Base-by-base conservation (phyloP, 768 basidiomycete species). In the Galerina sulciceps region DNA sequence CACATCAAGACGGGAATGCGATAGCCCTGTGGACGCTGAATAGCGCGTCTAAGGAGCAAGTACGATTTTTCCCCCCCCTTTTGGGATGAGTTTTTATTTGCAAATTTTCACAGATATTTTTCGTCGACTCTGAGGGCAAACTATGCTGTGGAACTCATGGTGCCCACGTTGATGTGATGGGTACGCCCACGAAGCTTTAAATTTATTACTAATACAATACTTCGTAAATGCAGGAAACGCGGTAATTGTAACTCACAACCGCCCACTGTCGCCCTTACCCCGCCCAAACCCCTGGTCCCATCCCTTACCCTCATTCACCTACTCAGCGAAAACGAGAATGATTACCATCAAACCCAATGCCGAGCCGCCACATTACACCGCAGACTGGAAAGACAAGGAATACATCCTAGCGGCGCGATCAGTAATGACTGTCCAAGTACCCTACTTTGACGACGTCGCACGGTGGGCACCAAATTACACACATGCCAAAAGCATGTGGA, bases 251-350 rank as follows among this genome's bases (percentile, higher is more conserved):
- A 44, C 23, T 11, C 41, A 44, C 11, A 34, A 1, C 2, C 47
- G 48, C 3, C 38, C 34, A 22, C 56, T n/a, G n/a, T n/a, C 55
- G 0, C 40, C 55, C 11, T 2, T 34, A 10, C 55, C 55, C 2
- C 49, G 55, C 46, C 55, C 55, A 2, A 57, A 57, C 15, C 55
- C 55, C 9, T 57, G 55, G 55, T 57, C 55, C 9, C 55, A 57
- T 49, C 38, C 37, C 6, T 20, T 57, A 10, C 55, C 55, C 11
- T 48, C 55, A 2, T 57, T 57, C 40, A 17, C 47, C 10, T 57
- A 42, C 22, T 49, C 46, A 2, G 11, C 36, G 10, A 2, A 20
- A 10, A 20, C 47, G 31, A 48, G 36, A 48, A 48, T 17, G 8
- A 48, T 48, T 35, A 35, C 31, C 15, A 35, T 48, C 31, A 48